A percentile compares a stretch with the other conserved stretches of the same genome.
These are phyloP conservation scores for sorghum (Sorghum bicolor) DNA, from an alignment of 176 grass and related monocot species.

Conservation along the genomic window DNA sequence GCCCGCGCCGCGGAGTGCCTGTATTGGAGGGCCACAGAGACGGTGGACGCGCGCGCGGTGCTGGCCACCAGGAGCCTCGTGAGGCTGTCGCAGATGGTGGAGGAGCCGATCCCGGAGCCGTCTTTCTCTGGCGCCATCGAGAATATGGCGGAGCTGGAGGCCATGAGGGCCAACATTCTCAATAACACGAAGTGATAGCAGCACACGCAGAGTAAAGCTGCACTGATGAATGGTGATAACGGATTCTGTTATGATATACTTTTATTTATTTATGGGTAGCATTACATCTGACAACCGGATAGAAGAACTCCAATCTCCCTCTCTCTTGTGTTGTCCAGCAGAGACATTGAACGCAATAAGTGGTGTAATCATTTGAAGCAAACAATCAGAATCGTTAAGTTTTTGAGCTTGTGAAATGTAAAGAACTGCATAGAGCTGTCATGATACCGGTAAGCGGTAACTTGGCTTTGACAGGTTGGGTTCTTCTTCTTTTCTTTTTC, in stretches of 20 bases:
- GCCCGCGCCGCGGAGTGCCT: constrained; percentile 43
- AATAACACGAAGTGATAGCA: constrained; percentile 2
- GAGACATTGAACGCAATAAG: too few species aligned
- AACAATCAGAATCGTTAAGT: neutral
- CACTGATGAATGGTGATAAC: neutral
- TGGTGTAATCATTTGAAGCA: neutral
- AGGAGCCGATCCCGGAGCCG: constrained; percentile 58
- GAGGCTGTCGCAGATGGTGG: constrained; percentile 49
- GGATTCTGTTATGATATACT: neutral
- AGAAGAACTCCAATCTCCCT: neutral
- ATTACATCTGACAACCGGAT: neutral
- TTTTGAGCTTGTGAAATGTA: neutral
- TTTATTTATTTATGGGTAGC: neutral
- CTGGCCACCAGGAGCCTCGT: constrained; percentile 62
- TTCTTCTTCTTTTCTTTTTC: too few species aligned
- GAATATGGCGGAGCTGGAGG: constrained; percentile 60
- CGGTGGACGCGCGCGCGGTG: constrained; percentile 44
- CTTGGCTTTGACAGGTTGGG: too few species aligned
- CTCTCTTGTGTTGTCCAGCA: neutral
- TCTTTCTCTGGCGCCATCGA: constrained; percentile 33
- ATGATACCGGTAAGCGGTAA: too few species aligned
- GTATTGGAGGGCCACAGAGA: constrained; percentile 58
- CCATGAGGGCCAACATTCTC: constrained; percentile 57
- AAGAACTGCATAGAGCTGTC: neutral
- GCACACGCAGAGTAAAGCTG: neutral